These are phyloP conservation scores for Halteria grandinella DNA, from an alignment of 73 alveolate species.

Conservation along the genomic window DNA sequence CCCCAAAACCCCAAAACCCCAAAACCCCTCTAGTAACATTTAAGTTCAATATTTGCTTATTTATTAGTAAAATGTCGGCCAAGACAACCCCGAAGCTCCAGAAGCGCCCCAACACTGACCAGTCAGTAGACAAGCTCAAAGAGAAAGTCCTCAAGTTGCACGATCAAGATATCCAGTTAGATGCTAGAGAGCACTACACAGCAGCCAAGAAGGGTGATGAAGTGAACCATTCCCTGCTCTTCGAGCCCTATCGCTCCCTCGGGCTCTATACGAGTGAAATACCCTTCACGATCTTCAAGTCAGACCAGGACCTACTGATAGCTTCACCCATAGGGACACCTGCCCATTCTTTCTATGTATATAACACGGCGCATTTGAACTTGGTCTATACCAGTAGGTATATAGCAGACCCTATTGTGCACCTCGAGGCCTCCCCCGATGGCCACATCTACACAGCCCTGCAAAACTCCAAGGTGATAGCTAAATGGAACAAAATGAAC, in stretches of 20 bases:
- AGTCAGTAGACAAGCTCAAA: too few species aligned
- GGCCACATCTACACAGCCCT: constrained; percentile 54
- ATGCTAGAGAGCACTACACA: too few species aligned
- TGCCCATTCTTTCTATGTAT: constrained; percentile 81
- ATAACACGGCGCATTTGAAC: constrained; percentile 77
- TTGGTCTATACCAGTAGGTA: constrained; percentile 61
- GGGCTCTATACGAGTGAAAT: constrained; percentile 75
- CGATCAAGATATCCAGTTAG: too few species aligned
- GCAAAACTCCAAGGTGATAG: constrained; percentile 18
- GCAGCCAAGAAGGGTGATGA: constrained; percentile 29
- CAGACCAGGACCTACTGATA: constrained; percentile 77
- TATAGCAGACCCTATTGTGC: constrained; percentile 30
- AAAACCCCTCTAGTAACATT: too few species aligned
- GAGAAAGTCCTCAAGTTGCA: too few species aligned
- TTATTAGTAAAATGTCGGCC: too few species aligned
- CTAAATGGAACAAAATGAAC: constrained; percentile 86
- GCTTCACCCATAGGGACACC: constrained; percentile 73
- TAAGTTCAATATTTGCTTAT: too few species aligned
- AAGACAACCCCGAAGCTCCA: too few species aligned
- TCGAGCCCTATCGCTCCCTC: constrained; percentile 87
- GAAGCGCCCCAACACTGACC: too few species aligned
- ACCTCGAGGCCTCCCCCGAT: constrained; percentile 43
- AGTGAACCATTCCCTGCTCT: constrained; percentile 66
- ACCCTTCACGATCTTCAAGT: constrained; percentile 71
- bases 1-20: too few species aligned